A percentile compares a stretch with the other conserved stretches of the same genome.
phyloP scores from a whole-genome alignment of 371 early-diverging fungal species.

The Nosema muscidifuracis region DNA sequence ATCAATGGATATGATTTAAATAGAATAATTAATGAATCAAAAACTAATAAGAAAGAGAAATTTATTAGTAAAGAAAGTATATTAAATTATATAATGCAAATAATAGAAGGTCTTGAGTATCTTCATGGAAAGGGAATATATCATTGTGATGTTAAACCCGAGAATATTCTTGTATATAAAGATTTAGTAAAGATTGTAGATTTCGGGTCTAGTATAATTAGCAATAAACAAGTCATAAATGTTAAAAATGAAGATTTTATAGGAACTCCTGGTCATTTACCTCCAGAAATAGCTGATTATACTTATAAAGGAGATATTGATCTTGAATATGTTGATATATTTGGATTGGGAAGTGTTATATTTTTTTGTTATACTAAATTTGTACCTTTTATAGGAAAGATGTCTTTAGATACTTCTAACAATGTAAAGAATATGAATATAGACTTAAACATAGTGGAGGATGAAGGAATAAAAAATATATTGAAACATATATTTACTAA shows the following conservation, averaged over 20 bases:
- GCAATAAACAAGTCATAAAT: background rate
- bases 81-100: conserved; percentile 7
- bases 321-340: conserved; percentile 18
- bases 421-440: conserved; percentile 9
- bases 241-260: background rate
- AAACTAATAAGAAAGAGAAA: background rate
- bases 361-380: conserved; percentile 16
- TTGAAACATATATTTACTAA: background rate
- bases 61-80: background rate
- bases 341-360: conserved; percentile 26
- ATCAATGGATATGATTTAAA: conserved; percentile 1
- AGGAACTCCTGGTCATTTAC: conserved; percentile 18
- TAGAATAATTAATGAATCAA: background rate
- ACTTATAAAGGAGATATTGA: conserved; percentile 7
- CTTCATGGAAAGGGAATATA: conserved; percentile 26
- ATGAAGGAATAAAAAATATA: background rate
- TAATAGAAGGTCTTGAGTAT: conserved; percentile 34
- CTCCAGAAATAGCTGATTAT: conserved; percentile 16
- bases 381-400: conserved; percentile 10
- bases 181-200: conserved; percentile 18
- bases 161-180: conserved; percentile 21
- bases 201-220: conserved; percentile 28
- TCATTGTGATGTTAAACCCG: conserved; percentile 48
- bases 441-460: background rate
- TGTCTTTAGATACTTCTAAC: background rate